Conservation (phyloP, 2,329 filamentous ascomycete genomes). For the Trichoderma citrinoviride region DNA sequence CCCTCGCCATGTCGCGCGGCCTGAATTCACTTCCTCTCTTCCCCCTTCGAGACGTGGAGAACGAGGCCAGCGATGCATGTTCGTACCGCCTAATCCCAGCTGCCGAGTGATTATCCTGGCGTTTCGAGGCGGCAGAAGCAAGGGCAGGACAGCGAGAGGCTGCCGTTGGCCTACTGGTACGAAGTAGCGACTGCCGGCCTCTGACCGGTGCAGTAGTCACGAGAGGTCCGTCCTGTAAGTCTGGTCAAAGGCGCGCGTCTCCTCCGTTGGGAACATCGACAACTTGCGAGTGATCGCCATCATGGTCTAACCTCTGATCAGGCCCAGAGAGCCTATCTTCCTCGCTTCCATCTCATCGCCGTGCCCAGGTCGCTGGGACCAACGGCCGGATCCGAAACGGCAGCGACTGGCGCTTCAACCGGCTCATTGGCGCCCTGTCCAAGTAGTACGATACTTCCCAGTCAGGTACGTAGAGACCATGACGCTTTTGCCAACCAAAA, state of each 20-base stretch:
- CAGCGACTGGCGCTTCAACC: background rate
- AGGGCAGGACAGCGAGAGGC: background rate
- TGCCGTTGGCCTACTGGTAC: background rate
- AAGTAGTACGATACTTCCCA: background rate
- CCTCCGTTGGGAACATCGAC: background rate
- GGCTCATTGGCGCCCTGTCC: background rate
- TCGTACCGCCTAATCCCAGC: background rate
- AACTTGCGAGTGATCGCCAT: background rate
- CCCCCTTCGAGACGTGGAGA: background rate
- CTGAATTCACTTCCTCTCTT: background rate
- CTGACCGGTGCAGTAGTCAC: no score
- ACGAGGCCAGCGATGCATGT: background rate
- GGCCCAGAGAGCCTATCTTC: background rate
- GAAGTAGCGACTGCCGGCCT: background rate
- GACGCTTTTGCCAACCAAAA: background rate
- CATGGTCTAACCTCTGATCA: background rate
- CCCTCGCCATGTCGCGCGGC: background rate
- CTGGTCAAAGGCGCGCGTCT: background rate
- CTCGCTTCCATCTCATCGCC: background rate
- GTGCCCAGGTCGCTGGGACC: conserved; percentile 14
- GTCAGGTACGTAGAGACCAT: background rate
- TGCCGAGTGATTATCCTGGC: background rate
- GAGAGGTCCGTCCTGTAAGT: no score
- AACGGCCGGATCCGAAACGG: conserved; percentile 5
- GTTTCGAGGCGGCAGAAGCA: background rate